phyloP scores from a whole-genome alignment of 805 yeast genomes.

The Metschnikowia lochheadii region DNA sequence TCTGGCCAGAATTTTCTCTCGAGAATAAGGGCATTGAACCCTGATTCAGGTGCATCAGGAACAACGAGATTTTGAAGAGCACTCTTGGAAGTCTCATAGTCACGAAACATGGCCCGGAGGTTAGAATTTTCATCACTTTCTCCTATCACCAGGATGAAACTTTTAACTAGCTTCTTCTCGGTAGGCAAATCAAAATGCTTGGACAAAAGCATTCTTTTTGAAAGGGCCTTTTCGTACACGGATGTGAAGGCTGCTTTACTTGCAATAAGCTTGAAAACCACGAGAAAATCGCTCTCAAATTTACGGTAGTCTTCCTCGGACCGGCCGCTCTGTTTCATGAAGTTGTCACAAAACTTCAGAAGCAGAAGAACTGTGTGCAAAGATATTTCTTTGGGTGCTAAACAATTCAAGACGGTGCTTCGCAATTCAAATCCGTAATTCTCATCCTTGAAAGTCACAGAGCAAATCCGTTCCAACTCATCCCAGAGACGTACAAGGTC shows the following conservation, averaged over 20 bases:
- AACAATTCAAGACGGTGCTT: constrained; percentile 22
- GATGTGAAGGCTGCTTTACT: constrained; percentile 32
- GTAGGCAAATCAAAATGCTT: constrained; percentile 16
- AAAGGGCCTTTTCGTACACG: constrained; percentile 33
- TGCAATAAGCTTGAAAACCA: constrained; percentile 30
- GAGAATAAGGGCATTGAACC: constrained; percentile 30
- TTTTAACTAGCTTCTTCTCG: constrained; percentile 24
- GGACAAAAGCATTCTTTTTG: constrained; percentile 31
- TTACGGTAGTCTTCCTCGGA: constrained; percentile 13
- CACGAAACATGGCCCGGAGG: constrained; percentile 33
- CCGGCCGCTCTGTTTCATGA: constrained; percentile 20
- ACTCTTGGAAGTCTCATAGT: constrained; percentile 22
- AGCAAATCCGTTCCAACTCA: constrained; percentile 11
- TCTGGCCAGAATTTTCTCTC: constrained; percentile 41
- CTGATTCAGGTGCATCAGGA: constrained; percentile 9
- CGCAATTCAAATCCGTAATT: constrained; percentile 31
- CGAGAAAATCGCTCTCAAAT: constrained; percentile 19
- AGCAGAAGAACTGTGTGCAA: constrained; percentile 19
- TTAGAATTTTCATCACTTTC: constrained; percentile 27
- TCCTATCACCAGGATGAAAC: constrained; percentile 27
- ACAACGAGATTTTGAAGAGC: constrained; percentile 11
- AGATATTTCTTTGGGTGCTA: constrained; percentile 14
- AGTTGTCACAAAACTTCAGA: constrained; percentile 31
- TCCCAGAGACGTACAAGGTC: constrained; percentile 15
- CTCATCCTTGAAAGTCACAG: constrained; percentile 10